Evolutionary conservation across 257 asterid genomes (phyloP).

Genomic region (Ilex asprella): DNA sequence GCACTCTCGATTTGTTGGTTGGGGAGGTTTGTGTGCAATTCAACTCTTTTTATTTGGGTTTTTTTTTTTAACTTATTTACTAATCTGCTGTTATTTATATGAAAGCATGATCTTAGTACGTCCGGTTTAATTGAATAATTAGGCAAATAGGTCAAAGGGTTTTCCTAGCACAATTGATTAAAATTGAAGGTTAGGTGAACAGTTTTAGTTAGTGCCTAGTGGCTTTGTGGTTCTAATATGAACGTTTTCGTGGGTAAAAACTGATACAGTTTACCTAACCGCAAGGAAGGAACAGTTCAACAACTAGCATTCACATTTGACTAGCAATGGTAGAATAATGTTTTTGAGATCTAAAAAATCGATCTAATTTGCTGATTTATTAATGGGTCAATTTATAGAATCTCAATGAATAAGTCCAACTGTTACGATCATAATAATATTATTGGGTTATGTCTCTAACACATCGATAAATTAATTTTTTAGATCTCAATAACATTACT

Average conservation of each 20-base stretch:
- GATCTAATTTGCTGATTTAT: too few species aligned
- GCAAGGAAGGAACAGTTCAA: slow-evolving; percentile 11
- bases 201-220: background rate
- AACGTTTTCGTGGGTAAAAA: background rate
- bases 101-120: background rate
- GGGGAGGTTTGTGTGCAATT: too few species aligned
- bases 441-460: background rate
- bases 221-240: background rate
- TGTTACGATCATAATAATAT: background rate
- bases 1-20: too few species aligned
- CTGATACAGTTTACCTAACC: slow-evolving; percentile 20
- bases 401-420: background rate
- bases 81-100: background rate
- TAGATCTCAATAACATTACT: too few species aligned
- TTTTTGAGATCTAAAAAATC: too few species aligned
- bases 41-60: background rate
- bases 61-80: slow-evolving; percentile 3
- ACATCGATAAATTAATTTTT: too few species aligned
- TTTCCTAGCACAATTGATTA: too few species aligned
- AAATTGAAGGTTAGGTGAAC: background rate
- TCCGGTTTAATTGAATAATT: background rate
- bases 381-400: background rate
- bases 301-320: slow-evolving; percentile 2
- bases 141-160: too few species aligned
- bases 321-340: too few species aligned